These are phyloP conservation scores for Saposhnikovia divaricata DNA, from an alignment of 129 eudicot species.

Conservation along the genomic window DNA sequence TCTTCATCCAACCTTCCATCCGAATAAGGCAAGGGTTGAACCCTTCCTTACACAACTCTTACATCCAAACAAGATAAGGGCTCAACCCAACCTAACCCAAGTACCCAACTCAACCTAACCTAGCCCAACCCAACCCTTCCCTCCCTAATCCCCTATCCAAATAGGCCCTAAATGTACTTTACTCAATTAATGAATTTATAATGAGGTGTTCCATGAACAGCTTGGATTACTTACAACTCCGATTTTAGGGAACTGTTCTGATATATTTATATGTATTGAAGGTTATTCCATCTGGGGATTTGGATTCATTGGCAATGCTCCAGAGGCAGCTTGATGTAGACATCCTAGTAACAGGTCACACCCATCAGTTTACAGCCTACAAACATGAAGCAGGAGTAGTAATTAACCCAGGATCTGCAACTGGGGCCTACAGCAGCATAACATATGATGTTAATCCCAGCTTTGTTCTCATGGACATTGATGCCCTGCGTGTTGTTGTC, in stretches of 20 bases:
- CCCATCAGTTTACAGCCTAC: constrained; percentile 97
- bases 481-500: constrained; percentile 91
- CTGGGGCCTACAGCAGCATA: constrained; percentile 94
- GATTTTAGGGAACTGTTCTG: background rate
- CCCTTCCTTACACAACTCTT: too few relatives aligned
- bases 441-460: constrained; percentile 97
- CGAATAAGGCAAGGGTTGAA: too few relatives aligned
- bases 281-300: constrained; percentile 99
- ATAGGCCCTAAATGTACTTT: too few relatives aligned
- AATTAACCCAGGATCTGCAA: constrained; percentile 97
- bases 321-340: constrained; percentile 97
- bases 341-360: constrained; percentile 92
- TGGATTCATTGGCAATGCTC: constrained; percentile 97
- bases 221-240: background rate
- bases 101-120: too few relatives aligned
- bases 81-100: too few relatives aligned
- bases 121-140: too few relatives aligned
- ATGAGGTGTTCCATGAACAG: background rate
- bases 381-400: constrained; percentile 99
- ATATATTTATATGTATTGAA: constrained; percentile 9
- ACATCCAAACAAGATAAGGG: too few relatives aligned
- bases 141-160: too few relatives aligned
- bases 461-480: constrained; percentile 98
- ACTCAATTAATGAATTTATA: background rate
- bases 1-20: too few relatives aligned